Evolutionary conservation across 2,329 filamentous ascomycete species (phyloP), one percentile per base, ranked within the genome.

Genomic region (Aspergillus intermedius): DNA sequence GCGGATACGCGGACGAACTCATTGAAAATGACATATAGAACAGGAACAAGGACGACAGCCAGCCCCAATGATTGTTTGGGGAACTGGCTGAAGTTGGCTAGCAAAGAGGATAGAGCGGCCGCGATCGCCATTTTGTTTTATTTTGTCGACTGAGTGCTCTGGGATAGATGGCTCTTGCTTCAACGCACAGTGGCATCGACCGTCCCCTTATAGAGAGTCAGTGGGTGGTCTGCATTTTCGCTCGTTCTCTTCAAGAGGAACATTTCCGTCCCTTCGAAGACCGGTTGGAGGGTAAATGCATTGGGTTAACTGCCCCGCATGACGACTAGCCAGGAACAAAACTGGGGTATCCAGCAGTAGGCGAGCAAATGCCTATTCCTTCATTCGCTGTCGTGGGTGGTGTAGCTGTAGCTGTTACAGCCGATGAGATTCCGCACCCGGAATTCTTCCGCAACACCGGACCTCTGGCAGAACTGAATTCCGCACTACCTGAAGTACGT

Each of bases 11-110:
- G 74, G 42, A 75, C 59, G n/a, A 77, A 61, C 51, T 79, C 77
- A 52, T 78, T 78, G 51, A 71, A 46, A 17, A 78, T 50, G 46
- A 79, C 52, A 57, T 78, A 79, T 43, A 74, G 49, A 25, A 74
- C 42, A 0, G 74, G 69, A 1, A 67, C 53, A 9, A 64, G 5
- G 44, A 66, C 5, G 2, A 45, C 25, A 2, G 54, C 44, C 28
- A 58, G 37, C 7, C 53, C 53, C 25, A 63, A 41, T 3, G 55
- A 58, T 21, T 55, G 61, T 41, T 55, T 46, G 15, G 60, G 60
- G 30, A 51, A 49, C 21, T 59, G 25, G 4, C 59, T 21, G 9
- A 56, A 32, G 9, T 44, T 51, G 34, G 45, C 25, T 30, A 64
- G 59, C 15, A 67, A 21, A 10, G 54, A 47, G 3, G 52, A 54